Percentiles rank a stretch among this genome's conserved stretches.
Evolutionary conservation across 164 flowering plant genomes (phyloP).

Genomic region (Cinnamomum chago): DNA sequence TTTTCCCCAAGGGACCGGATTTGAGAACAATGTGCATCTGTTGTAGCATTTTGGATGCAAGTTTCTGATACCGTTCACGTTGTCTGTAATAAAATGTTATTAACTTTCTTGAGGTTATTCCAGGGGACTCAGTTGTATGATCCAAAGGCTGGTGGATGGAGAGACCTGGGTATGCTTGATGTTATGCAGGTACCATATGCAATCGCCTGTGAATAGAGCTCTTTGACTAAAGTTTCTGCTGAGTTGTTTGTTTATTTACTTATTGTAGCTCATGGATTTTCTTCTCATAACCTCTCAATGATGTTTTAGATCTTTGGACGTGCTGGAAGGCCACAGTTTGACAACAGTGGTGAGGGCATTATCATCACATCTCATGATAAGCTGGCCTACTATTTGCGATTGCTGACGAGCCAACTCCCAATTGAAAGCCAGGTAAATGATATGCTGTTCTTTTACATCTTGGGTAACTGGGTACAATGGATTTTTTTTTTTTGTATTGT

Average conservation of each 20-base stretch:
- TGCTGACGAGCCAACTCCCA: slow-evolving; percentile 94
- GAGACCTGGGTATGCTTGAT: slow-evolving; percentile 98
- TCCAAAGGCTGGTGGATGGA: slow-evolving; percentile 99
- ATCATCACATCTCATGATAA: slow-evolving; percentile 95
- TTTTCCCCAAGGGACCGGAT: no score
- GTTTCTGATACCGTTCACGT: no score
- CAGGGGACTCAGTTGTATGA: slow-evolving; percentile 99
- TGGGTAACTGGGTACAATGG: neutral
- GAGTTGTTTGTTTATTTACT: neutral
- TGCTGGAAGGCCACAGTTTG: slow-evolving; percentile 99
- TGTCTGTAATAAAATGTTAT: no score
- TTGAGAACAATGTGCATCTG: no score
- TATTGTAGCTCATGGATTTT: neutral
- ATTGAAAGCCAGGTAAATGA: slow-evolving; percentile 93
- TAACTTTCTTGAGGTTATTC: neutral
- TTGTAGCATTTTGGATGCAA: no score
- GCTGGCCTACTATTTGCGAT: slow-evolving; percentile 80
- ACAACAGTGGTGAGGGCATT: slow-evolving; percentile 98
- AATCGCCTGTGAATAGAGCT: no score
- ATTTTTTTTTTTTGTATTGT: no score
- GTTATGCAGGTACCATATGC: slow-evolving; percentile 80
- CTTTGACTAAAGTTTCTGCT: neutral
- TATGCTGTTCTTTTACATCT: neutral
- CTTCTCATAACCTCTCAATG: neutral
- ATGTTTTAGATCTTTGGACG: slow-evolving; percentile 86